Conservation (phyloP, 177 flowering plant species). For the Vitis hybrid region DNA sequence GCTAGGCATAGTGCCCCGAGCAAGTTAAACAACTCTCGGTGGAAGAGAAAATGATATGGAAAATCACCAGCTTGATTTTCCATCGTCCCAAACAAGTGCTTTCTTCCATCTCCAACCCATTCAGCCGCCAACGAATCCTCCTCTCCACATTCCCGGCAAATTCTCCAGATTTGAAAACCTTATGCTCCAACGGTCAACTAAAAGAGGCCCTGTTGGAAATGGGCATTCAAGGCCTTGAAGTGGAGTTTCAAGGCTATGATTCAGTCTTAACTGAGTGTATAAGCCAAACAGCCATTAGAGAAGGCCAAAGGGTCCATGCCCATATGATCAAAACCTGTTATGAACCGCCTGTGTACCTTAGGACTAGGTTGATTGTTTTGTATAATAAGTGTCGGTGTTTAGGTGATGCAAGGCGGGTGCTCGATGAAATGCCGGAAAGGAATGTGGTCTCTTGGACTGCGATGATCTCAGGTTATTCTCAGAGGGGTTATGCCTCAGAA, state of each 20-base stretch:
- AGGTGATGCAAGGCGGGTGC: slow-evolving; percentile 53
- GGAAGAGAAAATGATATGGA: slow-evolving; percentile 2
- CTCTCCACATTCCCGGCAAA: slow-evolving; percentile 17
- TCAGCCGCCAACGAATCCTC: slow-evolving; percentile 14
- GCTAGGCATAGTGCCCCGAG: no score
- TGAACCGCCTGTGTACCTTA: slow-evolving; percentile 44
- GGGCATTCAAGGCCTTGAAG: slow-evolving; percentile 43
- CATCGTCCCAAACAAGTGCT: slow-evolving; percentile 2
- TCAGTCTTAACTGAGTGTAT: slow-evolving; percentile 50
- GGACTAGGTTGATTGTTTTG: slow-evolving; percentile 48
- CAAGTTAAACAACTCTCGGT: no score
- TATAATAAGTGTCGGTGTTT: slow-evolving; percentile 47
- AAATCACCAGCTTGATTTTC: slow-evolving; percentile 3
- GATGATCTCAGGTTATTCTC: slow-evolving; percentile 62
- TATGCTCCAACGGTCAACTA: slow-evolving; percentile 34
- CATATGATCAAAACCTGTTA: slow-evolving; percentile 65
- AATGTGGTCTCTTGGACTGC: slow-evolving; percentile 84
- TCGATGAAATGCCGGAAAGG: slow-evolving; percentile 64
- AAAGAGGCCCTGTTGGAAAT: slow-evolving; percentile 42
- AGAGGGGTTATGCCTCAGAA: slow-evolving; percentile 41
- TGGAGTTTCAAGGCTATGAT: slow-evolving; percentile 51
- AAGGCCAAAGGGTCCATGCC: slow-evolving; percentile 69
- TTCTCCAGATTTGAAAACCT: slow-evolving; percentile 15
- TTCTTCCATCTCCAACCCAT: neutral
- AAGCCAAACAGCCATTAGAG: slow-evolving; percentile 38